These are phyloP conservation scores for Fusarium ramigenum DNA, from an alignment of 2,329 filamentous ascomycete species.

Conservation along the genomic window DNA sequence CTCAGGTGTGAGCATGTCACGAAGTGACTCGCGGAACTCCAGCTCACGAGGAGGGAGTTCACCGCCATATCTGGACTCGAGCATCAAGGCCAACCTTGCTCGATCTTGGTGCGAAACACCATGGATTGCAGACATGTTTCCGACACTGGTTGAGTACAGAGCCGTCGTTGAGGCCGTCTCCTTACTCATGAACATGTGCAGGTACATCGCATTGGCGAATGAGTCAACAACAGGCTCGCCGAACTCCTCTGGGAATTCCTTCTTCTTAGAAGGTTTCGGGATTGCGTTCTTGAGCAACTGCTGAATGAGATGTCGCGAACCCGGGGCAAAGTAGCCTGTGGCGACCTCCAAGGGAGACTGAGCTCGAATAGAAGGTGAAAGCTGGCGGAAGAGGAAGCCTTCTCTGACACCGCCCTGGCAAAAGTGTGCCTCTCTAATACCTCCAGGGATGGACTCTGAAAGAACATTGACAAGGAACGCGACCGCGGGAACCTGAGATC, in stretches of 20 bases:
- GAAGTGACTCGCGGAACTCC: slow-evolving; percentile 62
- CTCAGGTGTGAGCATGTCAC: slow-evolving; percentile 61
- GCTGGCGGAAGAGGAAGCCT: slow-evolving; percentile 68
- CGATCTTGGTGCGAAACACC: slow-evolving; percentile 70
- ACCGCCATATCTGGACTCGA: slow-evolving; percentile 72
- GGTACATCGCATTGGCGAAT: slow-evolving; percentile 67
- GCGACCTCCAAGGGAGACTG: slow-evolving; percentile 69
- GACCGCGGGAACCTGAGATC: slow-evolving; percentile 73
- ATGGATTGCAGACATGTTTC: slow-evolving; percentile 68
- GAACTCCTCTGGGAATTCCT: slow-evolving; percentile 52
- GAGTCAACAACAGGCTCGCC: slow-evolving; percentile 60
- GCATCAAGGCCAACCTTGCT: slow-evolving; percentile 67
- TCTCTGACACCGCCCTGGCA: slow-evolving; percentile 77
- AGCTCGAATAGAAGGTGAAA: slow-evolving; percentile 57
- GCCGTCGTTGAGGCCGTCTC: slow-evolving; percentile 67
- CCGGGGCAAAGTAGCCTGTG: slow-evolving; percentile 61
- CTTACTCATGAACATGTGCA: slow-evolving; percentile 60
- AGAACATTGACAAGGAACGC: slow-evolving; percentile 73
- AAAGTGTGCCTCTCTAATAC: slow-evolving; percentile 71
- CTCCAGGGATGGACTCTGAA: slow-evolving; percentile 64
- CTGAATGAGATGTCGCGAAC: slow-evolving; percentile 57
- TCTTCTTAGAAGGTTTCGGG: slow-evolving; percentile 48
- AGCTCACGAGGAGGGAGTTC: slow-evolving; percentile 67
- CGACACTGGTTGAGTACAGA: slow-evolving; percentile 70
- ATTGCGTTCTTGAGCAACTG: slow-evolving; percentile 58